These are phyloP conservation scores for Syzygium malaccense DNA, from an alignment of 441 rosid genomes.

Conservation along the genomic window DNA sequence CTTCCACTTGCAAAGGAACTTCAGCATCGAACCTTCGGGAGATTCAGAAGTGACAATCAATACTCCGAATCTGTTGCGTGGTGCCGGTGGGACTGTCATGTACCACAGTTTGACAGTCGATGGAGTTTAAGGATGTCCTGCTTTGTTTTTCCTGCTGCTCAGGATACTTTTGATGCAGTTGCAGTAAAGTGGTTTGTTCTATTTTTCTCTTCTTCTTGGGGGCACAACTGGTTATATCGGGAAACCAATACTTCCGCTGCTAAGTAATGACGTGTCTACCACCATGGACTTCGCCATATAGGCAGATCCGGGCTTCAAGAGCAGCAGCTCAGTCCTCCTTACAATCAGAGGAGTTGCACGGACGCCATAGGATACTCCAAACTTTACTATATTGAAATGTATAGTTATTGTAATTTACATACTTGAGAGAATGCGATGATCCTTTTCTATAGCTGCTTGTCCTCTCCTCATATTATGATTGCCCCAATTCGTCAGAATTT, in stretches of 20 bases:
- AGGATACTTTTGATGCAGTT: background rate
- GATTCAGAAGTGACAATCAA: background rate
- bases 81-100: background rate
- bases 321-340: background rate
- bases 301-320: background rate
- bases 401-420: background rate
- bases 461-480: background rate
- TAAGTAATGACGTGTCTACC: background rate
- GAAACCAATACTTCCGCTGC: background rate
- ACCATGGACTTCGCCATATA: background rate
- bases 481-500: background rate
- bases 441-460: background rate
- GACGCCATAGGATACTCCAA: background rate
- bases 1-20: background rate
- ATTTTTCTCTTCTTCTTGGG: background rate
- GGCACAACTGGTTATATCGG: background rate
- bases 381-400: background rate
- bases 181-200: background rate
- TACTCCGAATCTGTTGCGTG: background rate
- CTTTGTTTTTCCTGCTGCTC: background rate
- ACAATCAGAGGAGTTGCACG: background rate
- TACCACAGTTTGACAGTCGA: background rate
- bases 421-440: background rate
- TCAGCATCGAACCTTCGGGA: background rate
- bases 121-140: background rate